Evolutionary conservation across 306 rosid species (phyloP).

Genomic region (Macrotyloma uniflorum): DNA sequence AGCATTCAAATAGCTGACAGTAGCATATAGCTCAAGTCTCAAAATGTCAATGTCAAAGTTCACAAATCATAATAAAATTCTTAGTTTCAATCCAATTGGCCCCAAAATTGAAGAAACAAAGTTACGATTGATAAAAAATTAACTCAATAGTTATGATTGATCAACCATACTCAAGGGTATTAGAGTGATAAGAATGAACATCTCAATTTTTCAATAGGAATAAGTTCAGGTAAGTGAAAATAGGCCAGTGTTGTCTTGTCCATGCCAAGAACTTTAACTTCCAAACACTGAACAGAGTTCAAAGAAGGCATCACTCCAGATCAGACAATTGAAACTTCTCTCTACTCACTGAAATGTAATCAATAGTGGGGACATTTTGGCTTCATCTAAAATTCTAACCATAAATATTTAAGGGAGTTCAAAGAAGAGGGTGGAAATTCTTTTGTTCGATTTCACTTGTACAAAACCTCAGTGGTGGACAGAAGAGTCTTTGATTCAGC

Average conservation of each 20-base stretch:
- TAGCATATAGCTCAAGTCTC: not conserved
- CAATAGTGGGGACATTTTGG: not conserved
- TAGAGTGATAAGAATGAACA: not conserved
- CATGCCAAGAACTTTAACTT: not conserved
- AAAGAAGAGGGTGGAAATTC: slow-evolving; percentile 4
- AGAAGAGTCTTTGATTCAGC: not conserved
- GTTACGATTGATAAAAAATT: not conserved
- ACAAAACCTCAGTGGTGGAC: not conserved
- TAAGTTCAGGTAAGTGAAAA: not conserved
- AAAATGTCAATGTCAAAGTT: slow-evolving; percentile 19
- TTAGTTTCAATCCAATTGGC: not conserved
- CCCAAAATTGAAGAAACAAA: not conserved
- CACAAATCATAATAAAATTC: not conserved
- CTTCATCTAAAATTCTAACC: not conserved
- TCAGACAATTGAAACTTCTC: not conserved
- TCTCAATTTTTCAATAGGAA: not conserved
- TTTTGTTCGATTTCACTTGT: not conserved
- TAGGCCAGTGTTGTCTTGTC: not conserved
- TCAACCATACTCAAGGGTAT: not conserved
- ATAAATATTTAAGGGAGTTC: slow-evolving; percentile 9
- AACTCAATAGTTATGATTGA: not conserved
- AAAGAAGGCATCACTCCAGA: not conserved
- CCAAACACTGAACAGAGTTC: not conserved
- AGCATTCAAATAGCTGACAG: slow-evolving; percentile 25
- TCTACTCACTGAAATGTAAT: not conserved